phyloP scores from a whole-genome alignment of 2,329 filamentous ascomycete genomes.

The Colletotrichum sp. region DNA sequence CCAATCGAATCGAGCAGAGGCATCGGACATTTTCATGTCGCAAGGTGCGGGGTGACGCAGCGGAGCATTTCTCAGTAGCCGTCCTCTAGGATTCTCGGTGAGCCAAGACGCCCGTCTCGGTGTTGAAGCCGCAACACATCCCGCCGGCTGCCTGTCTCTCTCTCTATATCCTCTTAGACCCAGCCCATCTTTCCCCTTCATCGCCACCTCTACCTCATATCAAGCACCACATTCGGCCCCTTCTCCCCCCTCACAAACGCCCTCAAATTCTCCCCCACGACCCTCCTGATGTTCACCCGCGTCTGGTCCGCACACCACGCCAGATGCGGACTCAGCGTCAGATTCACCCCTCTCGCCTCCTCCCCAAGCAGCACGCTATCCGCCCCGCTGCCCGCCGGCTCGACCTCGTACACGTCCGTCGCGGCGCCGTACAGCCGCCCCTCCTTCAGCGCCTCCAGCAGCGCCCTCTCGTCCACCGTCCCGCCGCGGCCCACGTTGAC shows the following conservation, averaged over 20 bases:
- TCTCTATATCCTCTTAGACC: not conserved
- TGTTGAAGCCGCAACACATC: not conserved
- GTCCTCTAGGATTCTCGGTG: not conserved
- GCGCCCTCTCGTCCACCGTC: slow-evolving; percentile 37
- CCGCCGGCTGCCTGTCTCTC: not conserved
- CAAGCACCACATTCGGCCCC: slow-evolving; percentile 9
- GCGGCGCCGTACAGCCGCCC: slow-evolving; percentile 36
- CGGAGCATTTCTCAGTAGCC: not conserved
- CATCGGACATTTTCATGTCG: not conserved
- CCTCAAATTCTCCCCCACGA: slow-evolving; percentile 18
- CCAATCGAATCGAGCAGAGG: not conserved
- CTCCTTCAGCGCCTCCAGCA: slow-evolving; percentile 32
- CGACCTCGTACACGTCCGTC: slow-evolving; percentile 36
- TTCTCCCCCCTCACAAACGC: slow-evolving; percentile 11
- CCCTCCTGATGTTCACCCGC: slow-evolving; percentile 13
- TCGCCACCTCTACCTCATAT: not conserved
- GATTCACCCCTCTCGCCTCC: slow-evolving; percentile 26
- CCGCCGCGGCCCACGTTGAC: slow-evolving; percentile 36
- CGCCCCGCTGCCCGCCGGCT: slow-evolving; percentile 20
- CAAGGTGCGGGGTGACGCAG: not conserved
- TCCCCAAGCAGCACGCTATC: slow-evolving; percentile 19
- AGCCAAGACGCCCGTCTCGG: not conserved
- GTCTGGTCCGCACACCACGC: slow-evolving; percentile 24
- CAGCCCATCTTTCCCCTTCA: not conserved
- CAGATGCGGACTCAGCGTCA: slow-evolving; percentile 36